Conservation (phyloP, 2,329 filamentous ascomycete species). For the Pestalotiopsis fici region DNA sequence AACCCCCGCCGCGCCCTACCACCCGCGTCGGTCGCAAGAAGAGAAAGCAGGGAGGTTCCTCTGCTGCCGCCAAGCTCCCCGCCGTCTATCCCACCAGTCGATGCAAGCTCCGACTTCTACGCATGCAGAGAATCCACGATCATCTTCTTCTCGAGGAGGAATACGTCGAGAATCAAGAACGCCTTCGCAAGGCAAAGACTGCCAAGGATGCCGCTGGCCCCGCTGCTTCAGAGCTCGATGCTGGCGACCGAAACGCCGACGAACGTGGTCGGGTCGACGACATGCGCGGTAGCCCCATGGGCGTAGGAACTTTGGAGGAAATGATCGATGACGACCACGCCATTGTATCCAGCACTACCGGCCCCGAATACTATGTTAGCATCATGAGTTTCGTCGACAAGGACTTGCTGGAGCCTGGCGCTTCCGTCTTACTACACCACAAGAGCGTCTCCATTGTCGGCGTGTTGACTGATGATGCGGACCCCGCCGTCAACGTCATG, state of each 20-base stretch:
- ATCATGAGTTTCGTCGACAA: conserved; percentile 99
- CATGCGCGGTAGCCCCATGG: conserved; percentile 98
- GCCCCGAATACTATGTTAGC: conserved; percentile 97
- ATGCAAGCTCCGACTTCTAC: conserved; percentile 94
- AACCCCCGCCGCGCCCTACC: conserved; percentile 94
- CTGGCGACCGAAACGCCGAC: conserved; percentile 85
- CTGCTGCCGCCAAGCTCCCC: conserved; percentile 92
- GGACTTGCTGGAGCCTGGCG: conserved; percentile 92
- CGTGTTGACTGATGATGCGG: conserved; percentile 93
- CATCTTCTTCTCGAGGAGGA: conserved; percentile 96
- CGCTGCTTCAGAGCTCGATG: conserved; percentile 69
- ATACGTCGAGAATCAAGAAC: conserved; percentile 98
- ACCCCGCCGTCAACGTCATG: conserved; percentile 96
- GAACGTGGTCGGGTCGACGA: conserved; percentile 95
- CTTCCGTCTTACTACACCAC: conserved; percentile 92
- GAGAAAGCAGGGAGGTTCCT: conserved; percentile 91
- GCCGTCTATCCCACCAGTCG: conserved; percentile 92
- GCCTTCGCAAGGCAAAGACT: conserved; percentile 86
- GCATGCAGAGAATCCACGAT: conserved; percentile 98
- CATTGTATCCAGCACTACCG: conserved; percentile 95
- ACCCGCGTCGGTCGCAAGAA: conserved; percentile 98
- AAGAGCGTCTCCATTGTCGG: conserved; percentile 98
- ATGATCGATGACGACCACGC: conserved; percentile 99
- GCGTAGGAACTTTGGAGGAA: conserved; percentile 95
- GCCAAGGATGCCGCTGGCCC: conserved; percentile 69